Percentiles rank a stretch among this genome's conserved stretches.
Conservation (phyloP, 164 flowering plant species). For the Pachysandra terminalis region DNA sequence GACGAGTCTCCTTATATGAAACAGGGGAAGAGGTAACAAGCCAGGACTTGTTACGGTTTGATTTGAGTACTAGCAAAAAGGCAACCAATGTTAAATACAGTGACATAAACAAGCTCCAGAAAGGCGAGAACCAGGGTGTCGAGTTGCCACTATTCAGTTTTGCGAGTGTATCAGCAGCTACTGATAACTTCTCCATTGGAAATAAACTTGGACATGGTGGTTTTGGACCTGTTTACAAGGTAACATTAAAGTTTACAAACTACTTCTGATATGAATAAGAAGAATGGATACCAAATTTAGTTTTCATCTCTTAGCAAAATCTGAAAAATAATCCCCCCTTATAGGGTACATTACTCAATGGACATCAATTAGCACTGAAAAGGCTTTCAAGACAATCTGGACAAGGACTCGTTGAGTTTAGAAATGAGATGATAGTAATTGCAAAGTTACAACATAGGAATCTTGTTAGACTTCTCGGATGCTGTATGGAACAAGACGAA, state of each 20-base stretch:
- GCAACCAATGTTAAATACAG: neutral
- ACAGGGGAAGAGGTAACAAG: neutral
- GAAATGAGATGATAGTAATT: slow-evolving; percentile 19
- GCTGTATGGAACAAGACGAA: slow-evolving; percentile 18
- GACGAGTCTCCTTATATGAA: neutral
- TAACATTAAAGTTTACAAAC: neutral
- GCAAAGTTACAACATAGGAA: slow-evolving; percentile 25
- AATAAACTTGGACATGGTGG: slow-evolving; percentile 19
- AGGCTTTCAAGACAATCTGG: slow-evolving; percentile 20
- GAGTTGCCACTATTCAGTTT: slow-evolving; percentile 9
- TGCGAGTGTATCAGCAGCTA: slow-evolving; percentile 5
- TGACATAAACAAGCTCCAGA: neutral
- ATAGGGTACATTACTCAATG: slow-evolving; percentile 19
- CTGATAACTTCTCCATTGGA: slow-evolving; percentile 12
- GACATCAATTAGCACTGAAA: slow-evolving; percentile 25
- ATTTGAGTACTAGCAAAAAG: neutral
- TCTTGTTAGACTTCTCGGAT: slow-evolving; percentile 25
- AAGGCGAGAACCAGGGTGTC: neutral
- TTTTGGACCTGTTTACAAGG: slow-evolving; percentile 19
- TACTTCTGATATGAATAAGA: no score
- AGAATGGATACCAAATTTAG: neutral
- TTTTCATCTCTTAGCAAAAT: neutral
- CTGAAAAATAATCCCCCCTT: neutral
- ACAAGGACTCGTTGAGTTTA: slow-evolving; percentile 23
- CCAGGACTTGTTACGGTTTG: neutral